phyloP scores from a whole-genome alignment of 352 stramenopile genomes.

The Phytophthora uliginosa region DNA sequence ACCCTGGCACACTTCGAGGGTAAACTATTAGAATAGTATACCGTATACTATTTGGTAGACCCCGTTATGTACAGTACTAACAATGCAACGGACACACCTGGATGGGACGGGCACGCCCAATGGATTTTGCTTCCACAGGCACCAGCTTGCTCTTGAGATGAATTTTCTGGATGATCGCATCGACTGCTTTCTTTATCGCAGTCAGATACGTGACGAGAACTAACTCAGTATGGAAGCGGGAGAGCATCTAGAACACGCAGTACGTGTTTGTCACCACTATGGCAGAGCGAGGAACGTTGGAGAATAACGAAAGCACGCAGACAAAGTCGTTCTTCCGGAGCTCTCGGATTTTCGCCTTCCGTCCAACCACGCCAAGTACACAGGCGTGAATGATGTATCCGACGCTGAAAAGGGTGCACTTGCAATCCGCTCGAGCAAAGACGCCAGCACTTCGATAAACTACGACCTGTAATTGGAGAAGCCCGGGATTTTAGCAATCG shows the following conservation, averaged over 20 bases:
- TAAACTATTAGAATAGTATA: too few relatives aligned
- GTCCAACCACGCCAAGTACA: constrained; percentile 65
- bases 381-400: constrained; percentile 80
- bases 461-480: constrained; percentile 60
- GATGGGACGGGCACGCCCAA: too few relatives aligned
- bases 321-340: constrained; percentile 75
- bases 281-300: constrained; percentile 53
- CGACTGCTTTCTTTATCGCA: constrained; percentile 40
- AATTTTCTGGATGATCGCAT: constrained; percentile 43
- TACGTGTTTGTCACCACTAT: constrained; percentile 71
- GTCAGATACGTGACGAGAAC: constrained; percentile 57
- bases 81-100: too few relatives aligned
- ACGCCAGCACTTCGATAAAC: constrained; percentile 66
- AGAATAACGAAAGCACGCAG: constrained; percentile 77
- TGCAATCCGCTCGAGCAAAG: constrained; percentile 63
- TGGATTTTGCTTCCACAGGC: neutral
- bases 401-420: constrained; percentile 59
- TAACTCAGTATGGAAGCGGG: constrained; percentile 59
- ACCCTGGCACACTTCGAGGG: too few relatives aligned
- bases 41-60: too few relatives aligned
- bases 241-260: constrained; percentile 68
- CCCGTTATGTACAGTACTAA: too few relatives aligned
- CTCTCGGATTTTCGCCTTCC: constrained; percentile 65
- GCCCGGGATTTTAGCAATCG: constrained; percentile 56
- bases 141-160: constrained; percentile 33